phyloP scores from a whole-genome alignment of 2,329 filamentous ascomycete species.

The Bimuria novae-zelandiae region DNA sequence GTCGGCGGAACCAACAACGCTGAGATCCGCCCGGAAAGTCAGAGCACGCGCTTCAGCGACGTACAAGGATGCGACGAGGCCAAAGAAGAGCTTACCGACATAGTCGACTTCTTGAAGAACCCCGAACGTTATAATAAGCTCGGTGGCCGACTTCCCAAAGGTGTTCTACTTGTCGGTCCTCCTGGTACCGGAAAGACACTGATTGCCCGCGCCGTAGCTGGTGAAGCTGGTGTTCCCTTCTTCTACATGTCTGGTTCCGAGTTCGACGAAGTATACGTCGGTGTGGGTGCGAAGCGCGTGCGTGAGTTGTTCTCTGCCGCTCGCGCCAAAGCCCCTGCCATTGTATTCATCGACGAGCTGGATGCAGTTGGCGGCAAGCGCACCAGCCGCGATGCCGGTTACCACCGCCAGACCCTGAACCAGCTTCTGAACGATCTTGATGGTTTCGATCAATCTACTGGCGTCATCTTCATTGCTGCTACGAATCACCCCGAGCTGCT shows the following conservation, averaged over 20 bases:
- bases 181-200: conserved; percentile 98
- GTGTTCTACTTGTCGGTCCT: conserved; percentile 91
- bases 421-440: conserved; percentile 96
- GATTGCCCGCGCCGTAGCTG: conserved; percentile 90
- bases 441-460: conserved; percentile 91
- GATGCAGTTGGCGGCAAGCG: conserved; percentile 94
- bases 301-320: conserved; percentile 88
- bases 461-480: conserved; percentile 93
- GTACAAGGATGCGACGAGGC: conserved; percentile 98
- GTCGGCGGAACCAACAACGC: conserved; percentile 72
- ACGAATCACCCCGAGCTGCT: conserved; percentile 95
- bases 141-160: conserved; percentile 95
- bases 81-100: conserved; percentile 95
- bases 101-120: conserved; percentile 94
- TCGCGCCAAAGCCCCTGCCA: conserved; percentile 82
- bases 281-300: conserved; percentile 94
- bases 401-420: conserved; percentile 96
- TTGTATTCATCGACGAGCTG: conserved; percentile 94
- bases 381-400: conserved; percentile 89
- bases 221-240: conserved; percentile 96
- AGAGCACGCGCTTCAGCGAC: conserved; percentile 88
- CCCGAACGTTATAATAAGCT: conserved; percentile 92
- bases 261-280: conserved; percentile 98
- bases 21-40: conserved; percentile 89
- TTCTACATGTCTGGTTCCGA: conserved; percentile 99